Conservation (phyloP, 116 monocot species). For the Cymodocea nodosa region DNA sequence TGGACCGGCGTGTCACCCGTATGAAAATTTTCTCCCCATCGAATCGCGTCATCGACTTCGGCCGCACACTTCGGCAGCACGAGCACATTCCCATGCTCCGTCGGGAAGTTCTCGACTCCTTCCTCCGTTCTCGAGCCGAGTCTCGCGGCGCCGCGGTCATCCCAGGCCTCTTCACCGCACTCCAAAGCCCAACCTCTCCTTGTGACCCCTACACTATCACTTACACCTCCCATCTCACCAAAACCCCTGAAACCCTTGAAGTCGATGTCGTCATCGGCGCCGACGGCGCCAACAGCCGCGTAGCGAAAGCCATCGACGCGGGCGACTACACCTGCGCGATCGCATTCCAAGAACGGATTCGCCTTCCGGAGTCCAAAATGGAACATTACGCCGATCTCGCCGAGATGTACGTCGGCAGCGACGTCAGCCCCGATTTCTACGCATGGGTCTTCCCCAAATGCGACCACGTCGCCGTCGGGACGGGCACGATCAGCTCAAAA, state of each 20-base stretch:
- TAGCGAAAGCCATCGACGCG: conserved; percentile 56
- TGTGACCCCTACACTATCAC: conserved; percentile 41
- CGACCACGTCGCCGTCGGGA: conserved; percentile 95
- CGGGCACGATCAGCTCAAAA: conserved; percentile 57
- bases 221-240: conserved; percentile 28
- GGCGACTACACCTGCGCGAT: conserved; percentile 69
- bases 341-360: conserved; percentile 91
- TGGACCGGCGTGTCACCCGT: conserved; percentile 76
- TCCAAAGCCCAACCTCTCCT: conserved; percentile 26
- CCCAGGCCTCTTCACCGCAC: conserved; percentile 45
- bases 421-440: conserved; percentile 95
- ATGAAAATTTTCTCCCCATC: conserved; percentile 89
- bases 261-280: conserved; percentile 79
- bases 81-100: conserved; percentile 94
- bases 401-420: conserved; percentile 85
- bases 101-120: conserved; percentile 88
- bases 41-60: conserved; percentile 68
- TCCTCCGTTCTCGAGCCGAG: conserved; percentile 61
- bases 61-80: conserved; percentile 40
- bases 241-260: conserved; percentile 12
- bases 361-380: conserved; percentile 57
- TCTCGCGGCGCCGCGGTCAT: conserved; percentile 49
- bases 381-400: conserved; percentile 63
- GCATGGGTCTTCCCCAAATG: conserved; percentile 97
- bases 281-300: conserved; percentile 91